Evolutionary conservation across 768 basidiomycete genomes (phyloP).

Genomic region (Bullera alba): DNA sequence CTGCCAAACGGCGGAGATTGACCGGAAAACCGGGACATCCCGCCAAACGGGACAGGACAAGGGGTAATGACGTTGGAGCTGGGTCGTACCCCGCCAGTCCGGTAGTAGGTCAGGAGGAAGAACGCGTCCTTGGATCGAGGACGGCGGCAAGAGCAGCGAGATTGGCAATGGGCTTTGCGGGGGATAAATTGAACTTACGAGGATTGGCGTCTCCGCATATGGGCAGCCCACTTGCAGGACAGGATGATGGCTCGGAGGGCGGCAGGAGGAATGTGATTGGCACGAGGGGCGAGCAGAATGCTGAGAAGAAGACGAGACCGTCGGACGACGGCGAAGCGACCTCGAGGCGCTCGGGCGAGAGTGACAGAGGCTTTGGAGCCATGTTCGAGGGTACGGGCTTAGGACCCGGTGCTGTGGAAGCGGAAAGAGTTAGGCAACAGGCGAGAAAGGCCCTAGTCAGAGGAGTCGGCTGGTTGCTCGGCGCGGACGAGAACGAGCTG

Average conservation of each 20-base stretch:
- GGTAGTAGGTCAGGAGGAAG: constrained; percentile 6
- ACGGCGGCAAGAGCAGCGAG: constrained; percentile 39
- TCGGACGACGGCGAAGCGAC: neutral
- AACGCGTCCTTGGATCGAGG: constrained; percentile 35
- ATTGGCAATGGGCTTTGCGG: constrained; percentile 19
- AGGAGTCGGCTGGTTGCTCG: constrained; percentile 94
- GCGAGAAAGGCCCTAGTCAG: constrained; percentile 73
- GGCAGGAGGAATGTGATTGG: neutral
- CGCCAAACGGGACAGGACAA: constrained; percentile 3
- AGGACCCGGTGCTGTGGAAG: constrained; percentile 39
- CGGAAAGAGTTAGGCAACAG: constrained; percentile 53
- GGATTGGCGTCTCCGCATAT: neutral
- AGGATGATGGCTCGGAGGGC: neutral
- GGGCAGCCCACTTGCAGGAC: no score
- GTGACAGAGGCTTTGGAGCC: neutral
- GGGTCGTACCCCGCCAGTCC: neutral
- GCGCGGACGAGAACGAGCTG: constrained; percentile 57
- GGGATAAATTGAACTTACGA: constrained; percentile 5
- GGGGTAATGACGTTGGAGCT: no score
- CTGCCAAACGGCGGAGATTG: constrained; percentile 49
- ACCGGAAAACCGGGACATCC: constrained; percentile 47
- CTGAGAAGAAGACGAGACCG: no score
- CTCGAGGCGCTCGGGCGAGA: neutral
- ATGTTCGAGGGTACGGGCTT: constrained; percentile 15
- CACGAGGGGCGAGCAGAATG: no score